Percentiles rank a stretch among this genome's conserved stretches.
These are phyloP conservation scores for Plasmodium reichenowi DNA, from an alignment of 169 alveolate genomes.

Conservation along the genomic window DNA sequence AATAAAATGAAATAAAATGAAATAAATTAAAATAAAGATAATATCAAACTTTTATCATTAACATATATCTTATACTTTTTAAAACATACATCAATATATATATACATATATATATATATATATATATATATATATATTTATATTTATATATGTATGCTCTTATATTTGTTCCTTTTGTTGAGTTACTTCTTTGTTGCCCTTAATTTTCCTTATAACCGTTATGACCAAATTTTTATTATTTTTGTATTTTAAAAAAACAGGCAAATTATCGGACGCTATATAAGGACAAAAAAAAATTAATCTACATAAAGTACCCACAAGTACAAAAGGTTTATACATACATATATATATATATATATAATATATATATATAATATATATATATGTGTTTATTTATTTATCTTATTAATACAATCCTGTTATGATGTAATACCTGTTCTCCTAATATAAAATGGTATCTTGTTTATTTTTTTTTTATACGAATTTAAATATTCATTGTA, in stretches of 20 bases:
- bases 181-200: conserved; percentile 80
- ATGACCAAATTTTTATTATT: conserved; percentile 82
- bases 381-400: not conserved
- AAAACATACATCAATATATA: not conserved
- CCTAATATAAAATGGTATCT: conserved; percentile 82
- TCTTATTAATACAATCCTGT: not conserved
- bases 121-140: conserved; percentile 1
- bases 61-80: not conserved
- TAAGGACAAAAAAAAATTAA: not conserved
- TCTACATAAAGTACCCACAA: not conserved
- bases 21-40: not conserved
- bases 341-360: not conserved
- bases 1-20: not conserved
- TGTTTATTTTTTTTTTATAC: conserved; percentile 74
- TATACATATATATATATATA: not conserved
- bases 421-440: conserved; percentile 78
- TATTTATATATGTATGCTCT: not conserved
- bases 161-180: too few species aligned
- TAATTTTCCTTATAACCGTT: conserved; percentile 82
- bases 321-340: not conserved
- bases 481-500: conserved; percentile 71
- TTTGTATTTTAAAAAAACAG: conserved; percentile 84
- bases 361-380: too few species aligned
- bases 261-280: conserved; percentile 84
- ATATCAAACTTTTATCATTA: not conserved